Evolutionary conservation across 257 asterid genomes (phyloP), one percentile per base, ranked within the genome.

Genomic region (Asclepias syriaca): DNA sequence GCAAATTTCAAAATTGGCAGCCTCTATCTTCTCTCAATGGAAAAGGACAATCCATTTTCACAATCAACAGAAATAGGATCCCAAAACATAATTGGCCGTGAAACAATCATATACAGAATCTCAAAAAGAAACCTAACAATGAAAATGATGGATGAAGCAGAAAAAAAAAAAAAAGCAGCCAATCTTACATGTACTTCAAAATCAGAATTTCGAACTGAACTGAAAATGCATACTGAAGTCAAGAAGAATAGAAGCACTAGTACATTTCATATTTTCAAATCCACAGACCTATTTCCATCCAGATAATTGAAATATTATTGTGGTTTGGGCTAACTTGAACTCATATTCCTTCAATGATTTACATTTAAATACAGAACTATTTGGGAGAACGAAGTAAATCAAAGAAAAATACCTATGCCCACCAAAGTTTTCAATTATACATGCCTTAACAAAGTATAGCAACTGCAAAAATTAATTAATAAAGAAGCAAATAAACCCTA

Each of bases 361-460:
- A 37, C 32, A 22, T 40, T 66, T 66, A 40, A 43, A 48, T 4
- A 11, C 4, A 32, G 13, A 66, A 40, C 1, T 16, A 67, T 48
- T 67, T 67, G 21, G 39, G 5, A 19, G 14, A 67, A 24, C 53
- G 18, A 66, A 66, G 37, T 11, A 43, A 10, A 48, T 11, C 2
- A 27, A 29, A 29, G 3, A 29, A 29, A 29, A 12, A 46, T 43
- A 58, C 50, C 40, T 58, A 45, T 50, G 46, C 32, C 63, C 10
- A 49, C 45, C 50, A 70, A 78, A 54, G 64, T 64, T 53, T 59
- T 45, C 68, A 54, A 78, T 58, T 73, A 54, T 69, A 40, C 67
- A 34, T 22, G 39, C 19, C 22, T 19, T 53, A 43, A 55, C 9
- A 27, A 68, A 43, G 53, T 21, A 55, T 66, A 4, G 18, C 37